These are phyloP conservation scores for Cinnamomum micranthum DNA, from an alignment of 164 flowering plant species.

Conservation along the genomic window DNA sequence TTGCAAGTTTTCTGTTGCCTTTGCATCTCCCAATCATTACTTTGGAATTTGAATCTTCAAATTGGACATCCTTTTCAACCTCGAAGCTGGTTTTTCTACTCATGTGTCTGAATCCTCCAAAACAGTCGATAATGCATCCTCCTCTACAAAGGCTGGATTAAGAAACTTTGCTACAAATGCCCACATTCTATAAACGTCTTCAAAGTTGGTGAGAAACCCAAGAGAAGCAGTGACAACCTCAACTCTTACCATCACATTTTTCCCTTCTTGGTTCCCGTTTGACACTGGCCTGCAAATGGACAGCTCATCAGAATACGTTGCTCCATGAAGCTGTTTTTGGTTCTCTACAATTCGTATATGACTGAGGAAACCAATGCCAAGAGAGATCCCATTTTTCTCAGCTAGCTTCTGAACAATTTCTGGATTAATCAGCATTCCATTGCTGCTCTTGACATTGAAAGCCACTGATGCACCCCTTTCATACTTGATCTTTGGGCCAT, in stretches of 20 bases:
- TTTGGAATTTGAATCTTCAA: not conserved
- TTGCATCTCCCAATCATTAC: conserved; percentile 11
- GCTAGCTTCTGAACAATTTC: conserved; percentile 66
- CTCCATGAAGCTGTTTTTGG: conserved; percentile 27
- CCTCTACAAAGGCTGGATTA: conserved; percentile 46
- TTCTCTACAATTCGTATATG: conserved; percentile 37
- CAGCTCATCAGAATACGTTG: conserved; percentile 22
- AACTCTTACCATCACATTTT: conserved; percentile 34
- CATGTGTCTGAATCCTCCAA: conserved; percentile 48
- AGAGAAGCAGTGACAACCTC: conserved; percentile 70
- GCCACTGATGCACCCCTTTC: conserved; percentile 72
- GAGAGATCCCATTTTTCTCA: conserved; percentile 52
- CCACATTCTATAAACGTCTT: conserved; percentile 64
- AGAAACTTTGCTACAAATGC: conserved; percentile 62
- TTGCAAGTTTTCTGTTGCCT: conserved; percentile 15
- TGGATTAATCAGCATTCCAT: conserved; percentile 47
- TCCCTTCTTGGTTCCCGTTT: conserved; percentile 32
- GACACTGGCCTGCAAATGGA: conserved; percentile 29
- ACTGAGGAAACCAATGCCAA: conserved; percentile 53
- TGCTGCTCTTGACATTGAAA: conserved; percentile 58
- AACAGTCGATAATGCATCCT: conserved; percentile 37
- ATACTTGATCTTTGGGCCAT: conserved; percentile 70
- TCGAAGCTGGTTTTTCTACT: not conserved
- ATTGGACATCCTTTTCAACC: not conserved
- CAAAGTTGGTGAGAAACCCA: conserved; percentile 60